phyloP scores from a whole-genome alignment of 2,329 filamentous ascomycete species.

The Fusarium tanahbumbuense region DNA sequence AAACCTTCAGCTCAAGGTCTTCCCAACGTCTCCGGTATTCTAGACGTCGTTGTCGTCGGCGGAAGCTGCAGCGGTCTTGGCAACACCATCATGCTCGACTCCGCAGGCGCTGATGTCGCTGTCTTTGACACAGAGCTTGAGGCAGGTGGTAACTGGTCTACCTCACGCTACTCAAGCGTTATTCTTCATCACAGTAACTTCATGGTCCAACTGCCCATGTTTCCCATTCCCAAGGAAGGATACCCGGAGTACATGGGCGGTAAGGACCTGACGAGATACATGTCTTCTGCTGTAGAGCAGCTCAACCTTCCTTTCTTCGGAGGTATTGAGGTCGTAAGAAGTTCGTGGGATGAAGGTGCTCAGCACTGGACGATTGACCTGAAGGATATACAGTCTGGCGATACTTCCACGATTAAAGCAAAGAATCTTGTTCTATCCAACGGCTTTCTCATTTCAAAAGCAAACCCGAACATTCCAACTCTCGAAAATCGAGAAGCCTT shows the following conservation, averaged over 20 bases:
- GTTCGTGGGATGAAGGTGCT: background rate
- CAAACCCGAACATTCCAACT: background rate
- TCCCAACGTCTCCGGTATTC: background rate
- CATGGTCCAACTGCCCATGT: background rate
- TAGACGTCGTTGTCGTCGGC: background rate
- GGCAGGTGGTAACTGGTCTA: background rate
- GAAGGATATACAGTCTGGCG: background rate
- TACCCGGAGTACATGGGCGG: background rate
- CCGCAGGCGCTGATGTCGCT: background rate
- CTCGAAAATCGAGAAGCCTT: background rate
- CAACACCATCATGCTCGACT: background rate
- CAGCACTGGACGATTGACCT: background rate
- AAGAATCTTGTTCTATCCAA: background rate
- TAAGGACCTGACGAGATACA: background rate
- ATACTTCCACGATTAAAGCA: background rate
- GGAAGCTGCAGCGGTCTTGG: background rate
- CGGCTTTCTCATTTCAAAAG: background rate
- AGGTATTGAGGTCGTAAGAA: background rate
- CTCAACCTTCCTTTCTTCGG: conserved; percentile 2
- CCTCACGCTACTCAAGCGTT: background rate
- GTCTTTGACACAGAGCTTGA: background rate
- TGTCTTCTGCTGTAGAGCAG: background rate
- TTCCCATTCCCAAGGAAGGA: background rate
- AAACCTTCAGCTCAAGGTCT: background rate
- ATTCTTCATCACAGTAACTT: background rate